Percentiles rank a stretch among this genome's conserved stretches.
Conservation (phyloP, 2,329 filamentous ascomycete genomes). For the Diaporthe capsici region DNA sequence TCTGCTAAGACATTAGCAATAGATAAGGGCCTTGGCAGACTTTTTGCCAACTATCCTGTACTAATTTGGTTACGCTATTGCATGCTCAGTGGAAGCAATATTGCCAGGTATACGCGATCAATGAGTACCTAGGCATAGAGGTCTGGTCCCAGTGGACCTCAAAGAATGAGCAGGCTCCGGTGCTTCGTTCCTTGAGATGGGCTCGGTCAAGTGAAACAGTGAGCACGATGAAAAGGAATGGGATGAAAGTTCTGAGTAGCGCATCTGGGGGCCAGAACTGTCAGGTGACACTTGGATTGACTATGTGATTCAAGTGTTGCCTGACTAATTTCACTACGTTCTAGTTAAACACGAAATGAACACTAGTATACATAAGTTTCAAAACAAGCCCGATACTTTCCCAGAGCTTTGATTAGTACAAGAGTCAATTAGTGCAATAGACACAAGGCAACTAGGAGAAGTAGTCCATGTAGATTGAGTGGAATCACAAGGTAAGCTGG, state of each 20-base stretch:
- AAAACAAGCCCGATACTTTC: neutral
- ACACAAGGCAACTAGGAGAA: neutral
- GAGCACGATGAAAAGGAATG: neutral
- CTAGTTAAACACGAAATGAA: neutral
- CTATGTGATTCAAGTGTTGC: neutral
- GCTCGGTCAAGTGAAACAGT: neutral
- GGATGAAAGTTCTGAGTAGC: neutral
- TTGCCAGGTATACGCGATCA: neutral
- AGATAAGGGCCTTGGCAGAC: neutral
- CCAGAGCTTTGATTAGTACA: neutral
- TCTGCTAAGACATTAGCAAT: neutral
- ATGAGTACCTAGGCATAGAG: neutral
- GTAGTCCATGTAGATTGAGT: too few relatives aligned
- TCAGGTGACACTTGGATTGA: neutral
- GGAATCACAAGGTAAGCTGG: neutral
- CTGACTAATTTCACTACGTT: neutral
- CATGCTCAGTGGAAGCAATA: neutral
- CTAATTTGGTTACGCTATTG: neutral
- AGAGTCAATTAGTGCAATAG: neutral
- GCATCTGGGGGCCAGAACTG: neutral
- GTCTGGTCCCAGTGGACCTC: neutral
- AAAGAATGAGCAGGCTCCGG: neutral
- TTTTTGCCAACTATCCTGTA: neutral
- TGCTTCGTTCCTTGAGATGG: neutral
- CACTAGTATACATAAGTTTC: too few relatives aligned